These are phyloP conservation scores for Papiliotrema terrestris DNA, from an alignment of 1,284 basidiomycete species.

Conservation along the genomic window DNA sequence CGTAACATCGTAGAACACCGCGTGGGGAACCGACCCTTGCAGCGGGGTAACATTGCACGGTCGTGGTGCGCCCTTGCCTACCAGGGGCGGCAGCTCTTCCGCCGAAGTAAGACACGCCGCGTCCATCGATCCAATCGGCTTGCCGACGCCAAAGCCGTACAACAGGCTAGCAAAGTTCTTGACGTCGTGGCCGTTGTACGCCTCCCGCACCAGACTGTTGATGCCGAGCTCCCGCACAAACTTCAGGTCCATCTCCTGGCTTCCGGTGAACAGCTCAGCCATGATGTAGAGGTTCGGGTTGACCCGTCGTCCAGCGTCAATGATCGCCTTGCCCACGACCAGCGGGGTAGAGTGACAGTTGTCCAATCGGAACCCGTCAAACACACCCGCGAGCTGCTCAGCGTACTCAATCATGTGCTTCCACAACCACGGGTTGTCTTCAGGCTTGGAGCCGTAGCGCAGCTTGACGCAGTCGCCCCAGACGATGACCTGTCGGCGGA, in stretches of 20 bases:
- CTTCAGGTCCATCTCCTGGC: slow-evolving; percentile 83
- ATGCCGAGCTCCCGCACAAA: slow-evolving; percentile 88
- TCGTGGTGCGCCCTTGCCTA: slow-evolving; percentile 70
- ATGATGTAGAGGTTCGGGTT: slow-evolving; percentile 93
- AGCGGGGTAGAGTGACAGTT: slow-evolving; percentile 98
- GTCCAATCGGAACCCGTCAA: slow-evolving; percentile 95
- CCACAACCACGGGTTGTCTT: slow-evolving; percentile 94
- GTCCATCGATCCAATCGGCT: slow-evolving; percentile 93
- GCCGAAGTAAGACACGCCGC: slow-evolving; percentile 69
- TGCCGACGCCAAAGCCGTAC: slow-evolving; percentile 82
- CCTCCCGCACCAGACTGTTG: slow-evolving; percentile 87
- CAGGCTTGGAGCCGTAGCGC: slow-evolving; percentile 74
- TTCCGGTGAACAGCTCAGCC: slow-evolving; percentile 95
- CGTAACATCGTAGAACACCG: slow-evolving; percentile 87
- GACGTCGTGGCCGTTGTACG: slow-evolving; percentile 80
- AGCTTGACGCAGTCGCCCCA: slow-evolving; percentile 99
- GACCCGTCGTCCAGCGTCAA: slow-evolving; percentile 82
- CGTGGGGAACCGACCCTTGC: slow-evolving; percentile 80
- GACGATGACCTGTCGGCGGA: slow-evolving; percentile 91
- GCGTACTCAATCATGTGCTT: slow-evolving; percentile 87
- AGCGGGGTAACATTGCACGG: slow-evolving; percentile 71
- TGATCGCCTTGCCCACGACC: slow-evolving; percentile 84
- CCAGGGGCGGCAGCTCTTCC: slow-evolving; percentile 67
- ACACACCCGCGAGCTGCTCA: slow-evolving; percentile 69
- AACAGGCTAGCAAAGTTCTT: slow-evolving; percentile 81